Conservation (phyloP, 148 eudicot genomes). For the Fagopyrum homotropicum region DNA sequence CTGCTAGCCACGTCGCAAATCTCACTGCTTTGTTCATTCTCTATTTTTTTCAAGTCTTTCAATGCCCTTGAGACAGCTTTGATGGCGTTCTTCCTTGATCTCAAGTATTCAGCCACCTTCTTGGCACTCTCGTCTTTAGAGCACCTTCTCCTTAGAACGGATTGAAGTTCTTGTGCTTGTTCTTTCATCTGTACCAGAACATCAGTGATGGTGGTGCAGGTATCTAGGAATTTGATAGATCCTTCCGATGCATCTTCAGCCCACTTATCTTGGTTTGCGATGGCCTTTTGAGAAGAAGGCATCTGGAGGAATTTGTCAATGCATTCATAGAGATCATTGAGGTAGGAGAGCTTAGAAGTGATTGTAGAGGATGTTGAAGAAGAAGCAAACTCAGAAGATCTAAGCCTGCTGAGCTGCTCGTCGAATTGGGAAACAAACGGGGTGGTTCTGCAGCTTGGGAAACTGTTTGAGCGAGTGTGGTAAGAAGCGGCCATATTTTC, state of each 20-base stretch:
- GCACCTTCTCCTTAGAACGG: conserved; percentile 3
- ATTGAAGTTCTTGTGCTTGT: neutral
- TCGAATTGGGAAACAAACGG: neutral
- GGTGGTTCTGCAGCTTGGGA: neutral
- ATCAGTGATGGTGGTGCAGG: neutral
- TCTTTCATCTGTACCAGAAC: conserved; percentile 5
- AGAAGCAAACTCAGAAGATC: conserved; percentile 7
- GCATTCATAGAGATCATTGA: neutral
- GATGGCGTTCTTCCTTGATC: neutral
- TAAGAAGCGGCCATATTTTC: neutral
- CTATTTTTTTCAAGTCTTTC: neutral
- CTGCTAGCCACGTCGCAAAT: neutral
- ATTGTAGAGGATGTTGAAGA: conserved; percentile 2
- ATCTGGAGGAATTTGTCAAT: neutral
- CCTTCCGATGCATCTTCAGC: neutral
- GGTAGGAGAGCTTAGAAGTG: neutral
- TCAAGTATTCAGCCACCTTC: conserved; percentile 1
- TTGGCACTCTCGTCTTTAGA: neutral
- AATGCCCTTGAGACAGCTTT: neutral
- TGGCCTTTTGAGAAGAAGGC: conserved; percentile 9
- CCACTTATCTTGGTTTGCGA: neutral
- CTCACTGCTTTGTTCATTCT: neutral
- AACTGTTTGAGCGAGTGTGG: conserved; percentile 8
- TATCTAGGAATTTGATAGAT: neutral
- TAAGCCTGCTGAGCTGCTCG: neutral